Percentiles rank a stretch among this genome's conserved stretches.
Conservation (phyloP, 176 grass and related monocot genomes). For the bread wheat (Triticum aestivum) region DNA sequence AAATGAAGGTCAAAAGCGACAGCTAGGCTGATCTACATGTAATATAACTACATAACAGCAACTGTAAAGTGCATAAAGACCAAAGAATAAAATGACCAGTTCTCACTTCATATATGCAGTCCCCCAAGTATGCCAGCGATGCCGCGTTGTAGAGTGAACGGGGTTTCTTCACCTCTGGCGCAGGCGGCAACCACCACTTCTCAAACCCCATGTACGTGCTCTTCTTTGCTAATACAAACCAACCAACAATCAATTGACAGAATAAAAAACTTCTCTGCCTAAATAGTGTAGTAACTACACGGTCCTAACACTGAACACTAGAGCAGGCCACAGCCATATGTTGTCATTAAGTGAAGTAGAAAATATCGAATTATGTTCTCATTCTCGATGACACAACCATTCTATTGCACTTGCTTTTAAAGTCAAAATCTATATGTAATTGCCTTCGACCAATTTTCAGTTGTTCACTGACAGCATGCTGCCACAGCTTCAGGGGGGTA, state of each 20-base stretch:
- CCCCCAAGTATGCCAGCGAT: conserved; percentile 90
- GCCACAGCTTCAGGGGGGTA: neutral
- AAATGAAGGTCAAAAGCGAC: neutral
- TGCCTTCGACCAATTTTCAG: neutral
- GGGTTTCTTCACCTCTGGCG: conserved; percentile 82
- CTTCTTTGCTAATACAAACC: conserved; percentile 39
- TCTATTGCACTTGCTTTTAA: neutral
- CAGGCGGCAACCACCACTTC: conserved; percentile 77
- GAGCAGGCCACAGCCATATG: neutral
- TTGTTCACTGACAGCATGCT: neutral
- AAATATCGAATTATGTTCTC: no score
- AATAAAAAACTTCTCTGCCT: neutral
- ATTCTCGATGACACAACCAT: neutral
- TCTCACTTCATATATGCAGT: conserved; percentile 96
- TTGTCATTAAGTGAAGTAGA: neutral
- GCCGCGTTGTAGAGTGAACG: conserved; percentile 74
- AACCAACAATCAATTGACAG: neutral
- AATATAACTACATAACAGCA: neutral
- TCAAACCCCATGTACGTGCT: conserved; percentile 82
- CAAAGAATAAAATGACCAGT: neutral
- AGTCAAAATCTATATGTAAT: neutral
- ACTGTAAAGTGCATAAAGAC: neutral
- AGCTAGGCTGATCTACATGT: neutral
- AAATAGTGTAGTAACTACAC: neutral
- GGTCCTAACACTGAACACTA: neutral